These are phyloP conservation scores for Aegilops longissima DNA, from an alignment of 176 grass and related monocot species.

Conservation along the genomic window DNA sequence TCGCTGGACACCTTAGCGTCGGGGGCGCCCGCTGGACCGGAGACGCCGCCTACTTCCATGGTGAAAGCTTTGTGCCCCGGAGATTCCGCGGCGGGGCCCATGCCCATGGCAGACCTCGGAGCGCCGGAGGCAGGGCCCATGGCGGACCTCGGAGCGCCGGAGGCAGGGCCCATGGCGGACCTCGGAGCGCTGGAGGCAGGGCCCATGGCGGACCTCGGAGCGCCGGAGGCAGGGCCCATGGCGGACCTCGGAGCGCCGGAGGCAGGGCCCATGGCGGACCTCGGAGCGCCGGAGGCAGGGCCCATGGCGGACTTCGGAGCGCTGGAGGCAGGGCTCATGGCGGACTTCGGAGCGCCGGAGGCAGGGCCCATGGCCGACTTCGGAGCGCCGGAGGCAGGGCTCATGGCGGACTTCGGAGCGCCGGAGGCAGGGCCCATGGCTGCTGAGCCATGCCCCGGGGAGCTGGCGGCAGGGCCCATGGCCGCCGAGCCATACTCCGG, in stretches of 20 bases:
- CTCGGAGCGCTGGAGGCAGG: background rate
- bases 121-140: background rate
- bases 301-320: too few relatives aligned
- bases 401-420: too few relatives aligned
- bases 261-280: too few relatives aligned
- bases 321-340: background rate
- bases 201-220: background rate
- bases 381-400: too few relatives aligned
- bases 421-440: background rate
- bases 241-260: too few relatives aligned
- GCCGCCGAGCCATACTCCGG: background rate
- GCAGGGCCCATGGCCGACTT: background rate
- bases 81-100: background rate
- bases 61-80: background rate
- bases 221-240: background rate
- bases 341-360: background rate
- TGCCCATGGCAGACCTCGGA: background rate
- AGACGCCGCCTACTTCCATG: background rate
- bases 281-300: background rate
- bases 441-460: background rate
- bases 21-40: slow-evolving; percentile 17
- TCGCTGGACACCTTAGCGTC: background rate
- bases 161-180: background rate
- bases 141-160: background rate
- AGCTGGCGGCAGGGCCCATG: background rate